Conservation (phyloP, 352 stramenopile genomes). For the Pythium biforme region DNA sequence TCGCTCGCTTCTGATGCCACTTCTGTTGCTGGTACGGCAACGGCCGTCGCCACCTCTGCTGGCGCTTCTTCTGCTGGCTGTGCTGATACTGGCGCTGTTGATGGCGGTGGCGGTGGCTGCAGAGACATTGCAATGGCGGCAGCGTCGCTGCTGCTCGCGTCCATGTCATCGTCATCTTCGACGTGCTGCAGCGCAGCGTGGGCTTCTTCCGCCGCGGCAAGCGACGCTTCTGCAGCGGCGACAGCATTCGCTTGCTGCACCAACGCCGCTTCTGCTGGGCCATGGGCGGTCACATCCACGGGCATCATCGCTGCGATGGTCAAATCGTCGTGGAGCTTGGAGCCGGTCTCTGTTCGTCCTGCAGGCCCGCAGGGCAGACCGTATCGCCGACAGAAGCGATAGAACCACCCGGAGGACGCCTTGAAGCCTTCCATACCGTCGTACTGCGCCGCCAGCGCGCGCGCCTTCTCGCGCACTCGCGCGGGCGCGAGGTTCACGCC, state of each 20-base stretch:
- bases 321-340: conserved; percentile 5
- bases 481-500: conserved; percentile 27
- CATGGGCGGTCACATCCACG: neutral
- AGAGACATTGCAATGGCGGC: conserved; percentile 18
- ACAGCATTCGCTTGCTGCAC: neutral
- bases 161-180: neutral
- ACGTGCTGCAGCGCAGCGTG: neutral
- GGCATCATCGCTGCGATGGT: conserved; percentile 1
- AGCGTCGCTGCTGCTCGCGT: neutral
- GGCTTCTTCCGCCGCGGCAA: neutral
- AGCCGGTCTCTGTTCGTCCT: neutral
- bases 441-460: conserved; percentile 29
- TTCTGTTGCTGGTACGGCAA: neutral
- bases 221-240: neutral
- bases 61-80: neutral
- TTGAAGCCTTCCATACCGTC: conserved; percentile 50
- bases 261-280: neutral
- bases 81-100: neutral
- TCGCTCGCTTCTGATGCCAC: neutral
- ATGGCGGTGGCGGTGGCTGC: conserved; percentile 8
- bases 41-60: neutral
- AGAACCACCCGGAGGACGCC: conserved; percentile 56
- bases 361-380: conserved; percentile 27
- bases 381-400: conserved; percentile 48
- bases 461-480: conserved; percentile 38